Percentiles rank a stretch among this genome's conserved stretches.
These are phyloP conservation scores for Boletus vermiculosoides DNA, from an alignment of 768 basidiomycete species.

Conservation along the genomic window DNA sequence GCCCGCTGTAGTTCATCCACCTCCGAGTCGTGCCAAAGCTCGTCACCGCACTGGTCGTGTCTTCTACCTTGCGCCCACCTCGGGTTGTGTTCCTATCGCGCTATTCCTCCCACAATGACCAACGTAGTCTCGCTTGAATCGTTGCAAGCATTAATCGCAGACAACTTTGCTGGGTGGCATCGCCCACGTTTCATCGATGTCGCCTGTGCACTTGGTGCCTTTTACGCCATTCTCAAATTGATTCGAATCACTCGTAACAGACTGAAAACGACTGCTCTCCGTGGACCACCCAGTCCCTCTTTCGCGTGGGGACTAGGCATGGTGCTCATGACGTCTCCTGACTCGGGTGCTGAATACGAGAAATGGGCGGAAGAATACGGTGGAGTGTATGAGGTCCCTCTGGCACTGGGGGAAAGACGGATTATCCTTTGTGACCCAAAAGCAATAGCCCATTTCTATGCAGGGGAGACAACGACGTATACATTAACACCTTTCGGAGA, in stretches of 20 bases:
- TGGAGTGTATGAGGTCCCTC: slow-evolving; percentile 41
- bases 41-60: neutral
- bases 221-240: slow-evolving; percentile 10
- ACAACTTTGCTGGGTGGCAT: neutral
- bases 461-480: slow-evolving; percentile 45
- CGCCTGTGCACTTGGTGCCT: neutral
- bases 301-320: slow-evolving; percentile 17
- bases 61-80: neutral
- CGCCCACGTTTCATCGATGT: slow-evolving; percentile 1
- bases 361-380: slow-evolving; percentile 51
- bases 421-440: slow-evolving; percentile 47
- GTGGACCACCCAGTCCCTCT: slow-evolving; percentile 18
- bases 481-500: slow-evolving; percentile 19
- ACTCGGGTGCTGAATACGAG: slow-evolving; percentile 40
- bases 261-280: slow-evolving; percentile 20
- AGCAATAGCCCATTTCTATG: slow-evolving; percentile 50
- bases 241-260: neutral
- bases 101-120: neutral
- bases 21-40: neutral
- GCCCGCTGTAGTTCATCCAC: too few species aligned
- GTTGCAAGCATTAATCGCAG: neutral
- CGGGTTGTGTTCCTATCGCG: too few species aligned
- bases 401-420: slow-evolving; percentile 32
- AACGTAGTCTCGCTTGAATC: neutral
- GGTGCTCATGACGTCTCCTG: slow-evolving; percentile 1